Conservation (phyloP, 306 rosid species). For the Dryas drummondii region DNA sequence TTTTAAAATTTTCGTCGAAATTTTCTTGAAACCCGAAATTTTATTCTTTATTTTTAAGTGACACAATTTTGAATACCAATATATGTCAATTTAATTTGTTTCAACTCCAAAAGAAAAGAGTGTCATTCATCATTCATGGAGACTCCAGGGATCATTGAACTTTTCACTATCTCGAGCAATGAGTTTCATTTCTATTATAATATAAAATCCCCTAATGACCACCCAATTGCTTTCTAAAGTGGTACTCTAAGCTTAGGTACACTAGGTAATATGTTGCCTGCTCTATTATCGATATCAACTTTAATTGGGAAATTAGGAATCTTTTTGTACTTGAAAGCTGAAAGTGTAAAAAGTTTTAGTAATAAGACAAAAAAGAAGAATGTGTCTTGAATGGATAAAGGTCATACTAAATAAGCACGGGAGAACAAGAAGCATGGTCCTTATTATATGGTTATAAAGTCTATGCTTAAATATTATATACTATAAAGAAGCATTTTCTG, state of each 20-base stretch:
- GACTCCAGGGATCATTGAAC: background rate
- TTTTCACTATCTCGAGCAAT: slow-evolving; percentile 34
- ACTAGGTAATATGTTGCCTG: background rate
- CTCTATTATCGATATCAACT: background rate
- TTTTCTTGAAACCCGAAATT: too few species aligned
- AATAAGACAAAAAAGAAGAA: slow-evolving; percentile 34
- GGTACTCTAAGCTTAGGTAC: background rate
- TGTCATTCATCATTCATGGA: too few species aligned
- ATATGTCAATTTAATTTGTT: too few species aligned
- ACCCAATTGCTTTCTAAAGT: slow-evolving; percentile 23
- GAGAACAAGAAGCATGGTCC: slow-evolving; percentile 38
- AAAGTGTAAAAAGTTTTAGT: slow-evolving; percentile 25
- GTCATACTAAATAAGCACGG: slow-evolving; percentile 46
- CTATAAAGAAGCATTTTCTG: background rate
- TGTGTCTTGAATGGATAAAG: slow-evolving; percentile 35
- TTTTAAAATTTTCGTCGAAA: too few species aligned
- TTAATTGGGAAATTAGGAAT: slow-evolving; percentile 7
- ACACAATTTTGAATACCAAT: too few species aligned
- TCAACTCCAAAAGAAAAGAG: too few species aligned
- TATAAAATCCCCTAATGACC: slow-evolving; percentile 29
- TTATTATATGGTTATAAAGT: slow-evolving; percentile 13
- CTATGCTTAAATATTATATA: slow-evolving; percentile 2
- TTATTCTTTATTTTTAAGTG: too few species aligned
- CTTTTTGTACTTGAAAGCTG: slow-evolving; percentile 54
- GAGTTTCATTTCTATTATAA: slow-evolving; percentile 32